Conservation (phyloP, 768 basidiomycete species). For the Phaeotremella skinneri region DNA sequence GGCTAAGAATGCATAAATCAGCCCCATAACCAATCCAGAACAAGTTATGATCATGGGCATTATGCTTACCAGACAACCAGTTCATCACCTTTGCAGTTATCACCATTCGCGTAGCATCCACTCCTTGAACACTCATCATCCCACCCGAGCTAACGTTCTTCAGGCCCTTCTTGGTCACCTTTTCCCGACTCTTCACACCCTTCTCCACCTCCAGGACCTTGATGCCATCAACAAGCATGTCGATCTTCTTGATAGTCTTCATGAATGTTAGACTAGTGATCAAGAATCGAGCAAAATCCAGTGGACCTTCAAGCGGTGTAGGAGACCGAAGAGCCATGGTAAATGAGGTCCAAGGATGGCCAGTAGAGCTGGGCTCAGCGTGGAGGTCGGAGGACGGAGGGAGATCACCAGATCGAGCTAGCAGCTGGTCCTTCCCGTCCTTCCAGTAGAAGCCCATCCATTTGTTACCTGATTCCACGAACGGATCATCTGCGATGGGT, state of each 20-base stretch:
- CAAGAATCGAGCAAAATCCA: constrained; percentile 86
- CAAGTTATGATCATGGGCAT: no score
- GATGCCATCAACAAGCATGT: constrained; percentile 77
- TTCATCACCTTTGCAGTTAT: constrained; percentile 76
- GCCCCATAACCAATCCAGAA: no score
- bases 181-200: constrained; percentile 34
- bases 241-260: constrained; percentile 69
- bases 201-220: constrained; percentile 46
- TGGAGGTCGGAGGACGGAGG: constrained; percentile 23
- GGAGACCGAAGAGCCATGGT: constrained; percentile 83
- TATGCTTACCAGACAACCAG: constrained; percentile 45
- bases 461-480: constrained; percentile 60
- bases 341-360: constrained; percentile 75
- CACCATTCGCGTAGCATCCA: constrained; percentile 64
- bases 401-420: constrained; percentile 72
- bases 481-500: constrained; percentile 48
- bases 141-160: constrained; percentile 60
- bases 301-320: constrained; percentile 66
- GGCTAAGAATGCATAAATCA: constrained; percentile 14
- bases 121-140: constrained; percentile 66
- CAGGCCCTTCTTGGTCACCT: constrained; percentile 53
- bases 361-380: constrained; percentile 51
- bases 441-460: constrained; percentile 99
- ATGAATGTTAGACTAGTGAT: constrained; percentile 92
- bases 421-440: constrained; percentile 83